Base-by-base conservation (phyloP, 2,329 filamentous ascomycete genomes). In the Purpureocillium takamizusanense region DNA sequence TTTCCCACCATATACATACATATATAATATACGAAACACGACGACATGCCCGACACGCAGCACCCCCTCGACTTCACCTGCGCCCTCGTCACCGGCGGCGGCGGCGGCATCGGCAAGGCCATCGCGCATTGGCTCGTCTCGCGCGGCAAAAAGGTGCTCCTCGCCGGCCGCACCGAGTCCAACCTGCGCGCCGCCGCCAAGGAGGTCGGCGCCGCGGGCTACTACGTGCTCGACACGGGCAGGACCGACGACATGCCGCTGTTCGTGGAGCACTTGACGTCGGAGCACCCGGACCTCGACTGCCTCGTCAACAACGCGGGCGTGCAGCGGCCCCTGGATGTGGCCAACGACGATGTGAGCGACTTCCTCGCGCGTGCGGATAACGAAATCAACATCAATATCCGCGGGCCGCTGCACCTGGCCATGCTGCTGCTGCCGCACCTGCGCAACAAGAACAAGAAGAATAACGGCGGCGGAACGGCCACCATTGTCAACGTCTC, bases 251-350 rank as follows among this genome's bases (percentile, higher is more conserved):
- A 57, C 1, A 68, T 76, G 8, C 59, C 67, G 0, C 32, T 37
- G 0, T 75, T 77, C 43, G 55, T 70, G 38, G 40, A 61, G 31
- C 61, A 59, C 13, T 49, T 78, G 31, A 66, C 60, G 3, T 45
- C 42, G 3, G 65, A 74, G 6, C 67, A 78, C 46, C 71, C 52
- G 1, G 53, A 55, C 1, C 51, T 78, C 3, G 73, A 79, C 53
- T 78, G 72, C 45, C 50, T 78, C 1, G 58, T 78, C 50, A 78
- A 78, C 56, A 78, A 79, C 39, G 74, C 74, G 0, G 74, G 73
- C 2, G 69, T 78, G 0, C 74, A 78, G 50, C 56, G 71, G 2
- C 74, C 72, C 0, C 61, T 79, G 1, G 53, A 70, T 13, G 59
- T 73, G 1, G 21, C 53, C 7, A 53, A 56, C 30, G 61, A 62